Base-by-base conservation (phyloP, 1,284 basidiomycete species). In the Singerocomus rubriflavus region DNA sequence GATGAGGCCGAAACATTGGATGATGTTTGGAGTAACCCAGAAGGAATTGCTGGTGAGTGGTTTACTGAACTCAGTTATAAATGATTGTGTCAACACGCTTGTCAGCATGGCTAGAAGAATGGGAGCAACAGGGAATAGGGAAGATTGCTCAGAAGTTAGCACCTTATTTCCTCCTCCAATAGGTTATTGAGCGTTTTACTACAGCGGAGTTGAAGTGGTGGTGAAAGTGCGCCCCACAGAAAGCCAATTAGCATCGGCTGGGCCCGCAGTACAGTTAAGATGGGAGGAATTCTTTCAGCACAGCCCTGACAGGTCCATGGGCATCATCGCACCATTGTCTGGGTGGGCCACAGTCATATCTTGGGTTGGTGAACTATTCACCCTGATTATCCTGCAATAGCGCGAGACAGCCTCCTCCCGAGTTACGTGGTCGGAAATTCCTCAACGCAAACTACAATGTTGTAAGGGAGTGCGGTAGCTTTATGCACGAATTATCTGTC, bases 61-160 rank as follows among this genome's bases (percentile, higher is more conserved):
- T 26, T 13, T 4, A 2, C 4, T 21, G 21, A 21, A 21, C 4
- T 21, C 4, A 5, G 59, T 56, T 3, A 38, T 32, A 16, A n/a
- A 27, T n/a, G 26, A 27, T 12, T 21, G 4, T 17, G 11, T 21
- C 5, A 49, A 14, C 21, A 6, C 4, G 1, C 7, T 21, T 21
- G 12, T n/a, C 39, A 81, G 79, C 64, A 27, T 66, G 67, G 58
- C 59, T 67, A 2, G 58, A 67, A 5, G 62, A 75, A 51, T 84
- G 80, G 76, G 50, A 65, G 5, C 59, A 67, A 25, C 64, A 69
- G 6, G 78, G 78, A 3, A 70, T 69, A 27, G 79, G 80, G 7
- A 52, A 77, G 31, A 70, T 82, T 57, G 73, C 78, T 0, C 66
- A 74, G 56, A 82, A 79, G 81, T 82, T 38, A 69, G 48, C 5